These are phyloP conservation scores for Coemansia sp. DNA, from an alignment of 192 early-diverging fungal species.

Conservation along the genomic window DNA sequence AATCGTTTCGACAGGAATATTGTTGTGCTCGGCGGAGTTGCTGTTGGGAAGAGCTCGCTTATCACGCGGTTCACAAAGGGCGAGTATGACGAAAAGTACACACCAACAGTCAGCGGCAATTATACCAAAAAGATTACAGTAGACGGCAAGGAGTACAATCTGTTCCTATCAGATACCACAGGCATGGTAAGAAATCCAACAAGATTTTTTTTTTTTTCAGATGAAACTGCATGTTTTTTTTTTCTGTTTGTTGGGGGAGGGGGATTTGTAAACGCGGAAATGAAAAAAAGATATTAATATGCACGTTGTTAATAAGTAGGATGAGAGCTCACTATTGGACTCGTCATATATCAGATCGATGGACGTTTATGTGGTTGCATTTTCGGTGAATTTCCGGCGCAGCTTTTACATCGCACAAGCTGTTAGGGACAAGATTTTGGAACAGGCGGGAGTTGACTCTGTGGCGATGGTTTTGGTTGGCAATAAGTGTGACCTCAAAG, in stretches of 20 bases:
- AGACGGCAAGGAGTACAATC: slow-evolving; percentile 80
- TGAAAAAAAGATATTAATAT: slow-evolving; percentile 6
- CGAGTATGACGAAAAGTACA: slow-evolving; percentile 90
- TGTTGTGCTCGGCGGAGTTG: slow-evolving; percentile 40
- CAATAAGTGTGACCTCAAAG: slow-evolving; percentile 89
- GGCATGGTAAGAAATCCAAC: slow-evolving; percentile 71
- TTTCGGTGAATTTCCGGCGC: slow-evolving; percentile 83
- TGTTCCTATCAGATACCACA: slow-evolving; percentile 94
- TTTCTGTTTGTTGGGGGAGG: not conserved
- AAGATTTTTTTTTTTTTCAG: not conserved
- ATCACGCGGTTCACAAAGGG: slow-evolving; percentile 93
- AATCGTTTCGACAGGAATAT: slow-evolving; percentile 47
- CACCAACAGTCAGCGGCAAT: slow-evolving; percentile 95
- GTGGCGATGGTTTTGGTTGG: slow-evolving; percentile 91
- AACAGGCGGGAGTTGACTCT: slow-evolving; percentile 87
- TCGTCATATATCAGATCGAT: slow-evolving; percentile 87
- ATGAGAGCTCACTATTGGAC: slow-evolving; percentile 94
- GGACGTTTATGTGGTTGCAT: slow-evolving; percentile 95
- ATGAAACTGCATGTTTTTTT: slow-evolving; percentile 2
- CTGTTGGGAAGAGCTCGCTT: slow-evolving; percentile 81
- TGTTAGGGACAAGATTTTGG: slow-evolving; percentile 93
- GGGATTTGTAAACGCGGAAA: not conserved
- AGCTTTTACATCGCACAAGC: slow-evolving; percentile 90
- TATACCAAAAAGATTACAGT: slow-evolving; percentile 86
- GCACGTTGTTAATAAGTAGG: slow-evolving; percentile 46